Percentiles rank a stretch among this genome's conserved stretches.
These are phyloP conservation scores for Penicillium ucsense DNA, from an alignment of 495 filamentous ascomycete species.

Conservation along the genomic window DNA sequence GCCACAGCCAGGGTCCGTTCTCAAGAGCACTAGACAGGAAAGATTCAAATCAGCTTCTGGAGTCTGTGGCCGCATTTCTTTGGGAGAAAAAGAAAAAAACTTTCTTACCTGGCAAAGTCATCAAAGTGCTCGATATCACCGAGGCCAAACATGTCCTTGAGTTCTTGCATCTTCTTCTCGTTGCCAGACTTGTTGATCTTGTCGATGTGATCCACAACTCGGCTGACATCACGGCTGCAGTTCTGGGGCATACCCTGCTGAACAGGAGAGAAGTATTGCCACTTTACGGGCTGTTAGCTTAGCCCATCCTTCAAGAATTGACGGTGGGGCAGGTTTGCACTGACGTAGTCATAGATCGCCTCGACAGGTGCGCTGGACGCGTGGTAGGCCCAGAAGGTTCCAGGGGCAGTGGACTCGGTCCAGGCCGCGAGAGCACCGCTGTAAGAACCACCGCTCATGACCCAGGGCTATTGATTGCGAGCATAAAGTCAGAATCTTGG, in stretches of 20 bases:
- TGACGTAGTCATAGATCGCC: slow-evolving; percentile 46
- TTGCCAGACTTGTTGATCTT: slow-evolving; percentile 31
- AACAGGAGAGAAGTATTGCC: slow-evolving; percentile 58
- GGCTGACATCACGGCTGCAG: slow-evolving; percentile 48
- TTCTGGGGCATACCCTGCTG: slow-evolving; percentile 53
- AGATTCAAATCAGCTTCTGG: slow-evolving; percentile 9
- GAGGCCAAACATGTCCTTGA: slow-evolving; percentile 52
- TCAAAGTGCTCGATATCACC: slow-evolving; percentile 42
- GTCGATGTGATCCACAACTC: slow-evolving; percentile 51
- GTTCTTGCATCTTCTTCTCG: slow-evolving; percentile 28
- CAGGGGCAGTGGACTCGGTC: slow-evolving; percentile 48
- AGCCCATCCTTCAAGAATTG: not conserved
- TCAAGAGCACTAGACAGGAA: slow-evolving; percentile 33
- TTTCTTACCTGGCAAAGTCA: slow-evolving; percentile 44
- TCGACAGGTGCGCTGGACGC: slow-evolving; percentile 55
- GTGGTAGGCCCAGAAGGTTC: slow-evolving; percentile 61
- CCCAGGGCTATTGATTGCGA: slow-evolving; percentile 41
- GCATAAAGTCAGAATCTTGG: not conserved
- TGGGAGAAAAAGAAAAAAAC: too few relatives aligned
- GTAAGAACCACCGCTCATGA: slow-evolving; percentile 56
- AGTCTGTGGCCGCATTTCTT: too few relatives aligned
- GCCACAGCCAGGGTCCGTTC: slow-evolving; percentile 50
- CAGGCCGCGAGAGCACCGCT: slow-evolving; percentile 54
- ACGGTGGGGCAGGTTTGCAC: not conserved
- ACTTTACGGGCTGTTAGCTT: slow-evolving; percentile 13